Conservation (phyloP, 2,329 filamentous ascomycete species). For the Cryoendolithus antarcticus region DNA sequence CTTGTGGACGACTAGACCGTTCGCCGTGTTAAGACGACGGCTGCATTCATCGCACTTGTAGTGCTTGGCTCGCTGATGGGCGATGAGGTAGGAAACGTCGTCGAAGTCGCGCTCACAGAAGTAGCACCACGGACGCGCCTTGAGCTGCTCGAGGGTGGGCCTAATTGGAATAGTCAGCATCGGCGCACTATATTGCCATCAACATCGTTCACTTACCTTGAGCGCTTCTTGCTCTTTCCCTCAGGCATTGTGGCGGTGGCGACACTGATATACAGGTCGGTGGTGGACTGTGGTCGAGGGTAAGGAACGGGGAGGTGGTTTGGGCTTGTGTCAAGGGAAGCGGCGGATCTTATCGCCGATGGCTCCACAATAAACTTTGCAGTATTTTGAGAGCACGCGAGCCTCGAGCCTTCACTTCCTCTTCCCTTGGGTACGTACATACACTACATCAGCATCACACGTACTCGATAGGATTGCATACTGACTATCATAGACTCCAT, state of each 20-base stretch:
- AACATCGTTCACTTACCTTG: no score
- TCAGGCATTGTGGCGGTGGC: no score
- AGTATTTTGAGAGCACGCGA: no score
- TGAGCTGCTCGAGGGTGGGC: slow-evolving; percentile 76
- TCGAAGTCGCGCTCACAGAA: slow-evolving; percentile 99
- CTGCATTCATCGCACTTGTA: slow-evolving; percentile 93
- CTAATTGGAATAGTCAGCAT: slow-evolving; percentile 44
- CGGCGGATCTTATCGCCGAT: no score
- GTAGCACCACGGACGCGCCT: slow-evolving; percentile 89
- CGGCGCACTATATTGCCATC: no score
- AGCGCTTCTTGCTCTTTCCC: no score
- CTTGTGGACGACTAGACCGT: slow-evolving; percentile 93
- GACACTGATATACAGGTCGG: no score
- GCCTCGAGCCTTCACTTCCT: slow-evolving; percentile 10
- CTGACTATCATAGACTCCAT: background rate
- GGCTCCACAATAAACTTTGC: no score
- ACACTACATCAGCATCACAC: slow-evolving; percentile 1
- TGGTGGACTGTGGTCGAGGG: no score
- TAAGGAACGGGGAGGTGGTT: no score
- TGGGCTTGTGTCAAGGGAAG: no score
- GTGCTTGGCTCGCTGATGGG: slow-evolving; percentile 97
- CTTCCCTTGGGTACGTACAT: slow-evolving; percentile 34
- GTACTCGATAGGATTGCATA: background rate
- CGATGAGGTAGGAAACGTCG: slow-evolving; percentile 89
- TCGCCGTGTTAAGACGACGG: slow-evolving; percentile 80